Percentiles rank a stretch among this genome's conserved stretches.
Conservation (phyloP, 2,329 filamentous ascomycete genomes). For the Huntiella moniliformis region DNA sequence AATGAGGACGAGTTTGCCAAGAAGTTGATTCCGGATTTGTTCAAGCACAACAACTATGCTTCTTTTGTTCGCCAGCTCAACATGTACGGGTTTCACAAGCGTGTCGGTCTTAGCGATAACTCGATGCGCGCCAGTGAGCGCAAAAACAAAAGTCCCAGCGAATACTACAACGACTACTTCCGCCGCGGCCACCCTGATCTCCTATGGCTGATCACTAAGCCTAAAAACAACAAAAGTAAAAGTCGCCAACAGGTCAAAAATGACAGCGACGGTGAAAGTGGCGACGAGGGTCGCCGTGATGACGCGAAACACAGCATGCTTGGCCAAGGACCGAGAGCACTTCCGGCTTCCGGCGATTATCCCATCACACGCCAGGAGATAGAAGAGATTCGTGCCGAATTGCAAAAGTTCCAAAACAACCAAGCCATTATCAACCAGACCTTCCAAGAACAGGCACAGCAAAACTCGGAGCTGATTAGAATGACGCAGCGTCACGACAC, state of each 20-base stretch:
- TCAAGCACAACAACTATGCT: conserved; percentile 98
- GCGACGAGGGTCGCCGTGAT: conserved; percentile 28
- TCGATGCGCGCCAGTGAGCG: conserved; percentile 94
- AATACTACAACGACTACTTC: conserved; percentile 96
- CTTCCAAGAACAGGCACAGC: conserved; percentile 27
- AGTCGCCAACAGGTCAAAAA: conserved; percentile 44
- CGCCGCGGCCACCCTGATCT: conserved; percentile 81
- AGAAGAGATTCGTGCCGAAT: conserved; percentile 55
- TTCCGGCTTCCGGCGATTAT: conserved; percentile 7
- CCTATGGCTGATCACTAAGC: conserved; percentile 91
- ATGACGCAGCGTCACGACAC: conserved; percentile 71
- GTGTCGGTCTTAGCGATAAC: conserved; percentile 81
- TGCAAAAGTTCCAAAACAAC: conserved; percentile 66
- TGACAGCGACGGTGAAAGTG: conserved; percentile 55
- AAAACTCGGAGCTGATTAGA: conserved; percentile 12
- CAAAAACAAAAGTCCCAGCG: conserved; percentile 93
- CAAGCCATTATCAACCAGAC: conserved; percentile 72
- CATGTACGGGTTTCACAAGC: conserved; percentile 97
- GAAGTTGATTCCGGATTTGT: conserved; percentile 86
- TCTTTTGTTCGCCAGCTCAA: conserved; percentile 91
- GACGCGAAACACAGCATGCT: conserved; percentile 18
- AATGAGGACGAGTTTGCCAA: conserved; percentile 98
- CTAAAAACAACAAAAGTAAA: conserved; percentile 50
- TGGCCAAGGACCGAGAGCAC: conserved; percentile 3
- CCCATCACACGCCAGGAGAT: conserved; percentile 51